A percentile compares a stretch with the other conserved stretches of the same genome.
phyloP scores from a whole-genome alignment of 768 basidiomycete species.

The Tylopilus sp. region DNA sequence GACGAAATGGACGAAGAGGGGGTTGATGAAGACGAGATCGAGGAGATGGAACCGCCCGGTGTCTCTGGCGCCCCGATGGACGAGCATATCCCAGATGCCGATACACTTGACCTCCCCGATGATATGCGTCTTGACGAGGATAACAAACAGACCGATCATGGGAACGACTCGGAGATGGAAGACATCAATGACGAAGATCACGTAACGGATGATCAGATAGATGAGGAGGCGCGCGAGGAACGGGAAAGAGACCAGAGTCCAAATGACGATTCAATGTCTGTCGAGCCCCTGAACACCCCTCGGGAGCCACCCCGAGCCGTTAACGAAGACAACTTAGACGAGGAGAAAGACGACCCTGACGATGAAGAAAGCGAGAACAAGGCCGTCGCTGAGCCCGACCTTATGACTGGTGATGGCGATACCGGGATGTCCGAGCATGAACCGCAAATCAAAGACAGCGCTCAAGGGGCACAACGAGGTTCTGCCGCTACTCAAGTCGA shows the following conservation, averaged over 20 bases:
- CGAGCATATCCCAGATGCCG: constrained; percentile 70
- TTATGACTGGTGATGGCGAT: constrained; percentile 28
- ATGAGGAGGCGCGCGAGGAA: constrained; percentile 22
- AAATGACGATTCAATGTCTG: constrained; percentile 20
- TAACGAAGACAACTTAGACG: constrained; percentile 14
- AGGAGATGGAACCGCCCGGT: constrained; percentile 43
- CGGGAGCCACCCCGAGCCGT: constrained; percentile 15
- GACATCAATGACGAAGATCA: constrained; percentile 35
- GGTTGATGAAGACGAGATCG: constrained; percentile 27
- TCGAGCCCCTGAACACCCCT: constrained; percentile 24
- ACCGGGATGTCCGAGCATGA: constrained; percentile 14
- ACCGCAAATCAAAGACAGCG: constrained; percentile 16
- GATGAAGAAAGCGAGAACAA: constrained; percentile 26
- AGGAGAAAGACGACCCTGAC: constrained; percentile 30
- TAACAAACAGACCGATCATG: constrained; percentile 27
- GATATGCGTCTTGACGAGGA: constrained; percentile 61
- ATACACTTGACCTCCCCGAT: constrained; percentile 88
- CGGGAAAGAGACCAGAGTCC: constrained; percentile 4
- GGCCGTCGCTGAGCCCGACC: constrained; percentile 37
- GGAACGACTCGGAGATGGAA: constrained; percentile 32
- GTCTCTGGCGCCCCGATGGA: constrained; percentile 68
- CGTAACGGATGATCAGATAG: constrained; percentile 23
- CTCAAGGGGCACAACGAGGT: constrained; percentile 22
- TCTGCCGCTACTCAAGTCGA: constrained; percentile 14
- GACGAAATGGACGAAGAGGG: constrained; percentile 26